Conservation (phyloP, 1,139 yeast species). For the Kurtzmaniella quercitrusa region DNA sequence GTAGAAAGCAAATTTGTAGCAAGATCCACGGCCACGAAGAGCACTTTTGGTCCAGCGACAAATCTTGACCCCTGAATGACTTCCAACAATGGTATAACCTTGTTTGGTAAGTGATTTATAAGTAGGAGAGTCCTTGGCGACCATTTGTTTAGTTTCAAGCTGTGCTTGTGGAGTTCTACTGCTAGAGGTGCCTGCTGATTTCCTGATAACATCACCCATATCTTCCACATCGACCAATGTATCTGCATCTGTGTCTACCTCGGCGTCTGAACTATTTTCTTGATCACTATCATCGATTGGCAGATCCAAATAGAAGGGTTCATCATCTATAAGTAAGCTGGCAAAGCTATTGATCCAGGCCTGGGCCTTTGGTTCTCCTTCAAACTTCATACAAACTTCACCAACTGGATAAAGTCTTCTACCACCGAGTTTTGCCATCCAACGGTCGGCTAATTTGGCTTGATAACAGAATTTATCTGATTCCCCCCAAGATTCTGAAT, state of each 20-base stretch:
- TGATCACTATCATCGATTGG: conserved; percentile 36
- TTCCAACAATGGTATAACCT: conserved; percentile 89
- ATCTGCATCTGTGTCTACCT: conserved; percentile 23
- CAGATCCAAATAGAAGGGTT: conserved; percentile 49
- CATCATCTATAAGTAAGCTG: conserved; percentile 62
- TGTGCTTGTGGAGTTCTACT: conserved; percentile 2
- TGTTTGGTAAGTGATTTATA: conserved; percentile 84
- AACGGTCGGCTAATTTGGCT: conserved; percentile 69
- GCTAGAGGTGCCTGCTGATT: conserved; percentile 10
- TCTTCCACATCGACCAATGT: conserved; percentile 80
- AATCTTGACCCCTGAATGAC: conserved; percentile 92
- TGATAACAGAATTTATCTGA: conserved; percentile 77
- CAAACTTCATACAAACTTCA: conserved; percentile 74
- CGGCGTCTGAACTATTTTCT: conserved; percentile 43
- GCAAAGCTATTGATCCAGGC: conserved; percentile 67
- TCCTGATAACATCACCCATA: conserved; percentile 61
- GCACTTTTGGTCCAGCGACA: conserved; percentile 98
- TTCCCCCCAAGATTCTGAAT: conserved; percentile 75
- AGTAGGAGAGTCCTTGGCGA: conserved; percentile 85
- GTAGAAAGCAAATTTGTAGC: conserved; percentile 88
- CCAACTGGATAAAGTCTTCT: conserved; percentile 83
- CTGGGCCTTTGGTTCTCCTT: conserved; percentile 55
- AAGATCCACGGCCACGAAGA: conserved; percentile 87
- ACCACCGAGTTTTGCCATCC: conserved; percentile 79
- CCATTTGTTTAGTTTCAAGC: conserved; percentile 71